phyloP scores from a whole-genome alignment of 129 eudicot genomes.

The Smallanthus sonchifolius region DNA sequence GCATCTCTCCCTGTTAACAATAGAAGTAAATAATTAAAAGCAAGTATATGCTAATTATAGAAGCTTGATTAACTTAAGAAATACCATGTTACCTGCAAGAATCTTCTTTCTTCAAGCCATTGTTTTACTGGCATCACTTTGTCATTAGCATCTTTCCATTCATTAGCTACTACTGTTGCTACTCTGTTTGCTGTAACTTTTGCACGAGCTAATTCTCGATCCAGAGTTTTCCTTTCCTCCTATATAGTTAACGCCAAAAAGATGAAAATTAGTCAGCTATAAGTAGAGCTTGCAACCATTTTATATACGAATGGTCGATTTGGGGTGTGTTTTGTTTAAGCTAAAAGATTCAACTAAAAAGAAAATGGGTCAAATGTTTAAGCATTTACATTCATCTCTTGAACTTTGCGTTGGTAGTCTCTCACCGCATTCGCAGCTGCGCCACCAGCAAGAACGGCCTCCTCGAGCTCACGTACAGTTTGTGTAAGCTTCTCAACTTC shows the following conservation, averaged over 20 bases:
- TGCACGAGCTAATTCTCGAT: conserved; percentile 91
- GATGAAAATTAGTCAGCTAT: neutral
- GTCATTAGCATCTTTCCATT: conserved; percentile 94
- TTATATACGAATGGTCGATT: neutral
- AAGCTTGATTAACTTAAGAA: neutral
- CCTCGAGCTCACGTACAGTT: conserved; percentile 91
- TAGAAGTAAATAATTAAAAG: conserved; percentile 1
- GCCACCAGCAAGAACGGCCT: conserved; percentile 96
- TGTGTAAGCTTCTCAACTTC: conserved; percentile 91
- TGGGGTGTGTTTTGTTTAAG: neutral
- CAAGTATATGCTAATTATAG: neutral
- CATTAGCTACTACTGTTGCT: conserved; percentile 93
- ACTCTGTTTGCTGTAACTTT: conserved; percentile 95
- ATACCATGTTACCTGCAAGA: conserved; percentile 57
- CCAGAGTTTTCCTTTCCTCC: conserved; percentile 80
- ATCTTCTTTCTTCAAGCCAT: conserved; percentile 96
- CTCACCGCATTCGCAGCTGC: conserved; percentile 96
- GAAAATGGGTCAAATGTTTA: neutral
- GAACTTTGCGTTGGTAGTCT: conserved; percentile 92
- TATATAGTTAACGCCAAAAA: neutral
- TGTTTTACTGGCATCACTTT: conserved; percentile 98
- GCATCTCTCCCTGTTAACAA: conserved; percentile 82
- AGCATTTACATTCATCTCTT: conserved; percentile 78
- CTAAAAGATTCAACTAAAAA: neutral
- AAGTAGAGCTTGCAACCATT: neutral